phyloP scores from a whole-genome alignment of 768 basidiomycete genomes.

The Suillus luteus region DNA sequence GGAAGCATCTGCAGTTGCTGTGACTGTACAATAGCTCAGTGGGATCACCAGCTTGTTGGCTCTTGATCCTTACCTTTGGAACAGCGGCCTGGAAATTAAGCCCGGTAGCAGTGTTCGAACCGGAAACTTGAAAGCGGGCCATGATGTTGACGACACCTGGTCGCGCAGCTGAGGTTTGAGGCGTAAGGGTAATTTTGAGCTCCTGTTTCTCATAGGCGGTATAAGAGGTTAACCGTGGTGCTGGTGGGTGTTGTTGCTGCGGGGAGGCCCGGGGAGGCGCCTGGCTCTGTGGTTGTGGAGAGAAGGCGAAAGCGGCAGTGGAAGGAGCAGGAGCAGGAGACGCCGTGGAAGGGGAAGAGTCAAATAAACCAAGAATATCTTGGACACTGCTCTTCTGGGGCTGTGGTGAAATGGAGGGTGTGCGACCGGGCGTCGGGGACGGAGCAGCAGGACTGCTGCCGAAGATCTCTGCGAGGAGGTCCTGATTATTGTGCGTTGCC shows the following conservation, averaged over 20 bases:
- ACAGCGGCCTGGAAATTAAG: slow-evolving; percentile 98
- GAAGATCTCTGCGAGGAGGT: slow-evolving; percentile 92
- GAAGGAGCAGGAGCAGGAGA: slow-evolving; percentile 23
- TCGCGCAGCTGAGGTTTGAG: slow-evolving; percentile 74
- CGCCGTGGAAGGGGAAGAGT: slow-evolving; percentile 42
- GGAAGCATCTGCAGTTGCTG: slow-evolving; percentile 98
- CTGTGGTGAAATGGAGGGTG: slow-evolving; percentile 44
- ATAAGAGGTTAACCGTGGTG: slow-evolving; percentile 67
- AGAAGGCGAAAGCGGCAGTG: slow-evolving; percentile 31
- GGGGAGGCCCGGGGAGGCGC: slow-evolving; percentile 36
- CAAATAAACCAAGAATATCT: slow-evolving; percentile 92
- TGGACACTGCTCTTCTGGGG: slow-evolving; percentile 67
- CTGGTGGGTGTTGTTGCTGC: slow-evolving; percentile 37
- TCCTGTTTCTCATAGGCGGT: slow-evolving; percentile 92
- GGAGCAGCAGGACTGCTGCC: slow-evolving; percentile 47
- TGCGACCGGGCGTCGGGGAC: slow-evolving; percentile 31
- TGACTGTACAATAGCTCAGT: slow-evolving; percentile 53
- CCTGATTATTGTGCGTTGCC: slow-evolving; percentile 66
- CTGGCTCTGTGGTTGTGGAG: slow-evolving; percentile 41
- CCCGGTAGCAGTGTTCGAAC: slow-evolving; percentile 51
- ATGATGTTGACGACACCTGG: slow-evolving; percentile 92
- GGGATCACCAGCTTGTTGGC: slow-evolving; percentile 5
- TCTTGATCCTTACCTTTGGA: slow-evolving; percentile 67
- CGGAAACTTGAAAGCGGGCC: slow-evolving; percentile 80
- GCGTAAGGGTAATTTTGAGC: slow-evolving; percentile 86